A percentile compares a stretch with the other conserved stretches of the same genome.
phyloP scores from a whole-genome alignment of 1,139 yeast species.

The Pichia terricola region DNA sequence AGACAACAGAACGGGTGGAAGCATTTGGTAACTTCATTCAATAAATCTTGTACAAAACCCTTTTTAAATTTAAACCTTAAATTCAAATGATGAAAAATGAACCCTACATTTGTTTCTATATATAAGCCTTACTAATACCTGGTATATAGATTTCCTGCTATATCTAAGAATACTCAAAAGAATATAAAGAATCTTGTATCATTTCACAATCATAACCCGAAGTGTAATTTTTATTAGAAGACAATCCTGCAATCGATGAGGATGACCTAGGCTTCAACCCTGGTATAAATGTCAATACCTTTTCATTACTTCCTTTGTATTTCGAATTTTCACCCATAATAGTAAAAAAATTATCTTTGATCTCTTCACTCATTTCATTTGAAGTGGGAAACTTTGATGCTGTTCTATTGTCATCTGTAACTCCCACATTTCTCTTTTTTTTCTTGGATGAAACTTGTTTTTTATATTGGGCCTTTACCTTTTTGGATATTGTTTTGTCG shows the following conservation, averaged over 20 bases:
- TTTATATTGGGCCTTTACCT: too few species aligned
- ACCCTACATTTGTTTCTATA: background rate
- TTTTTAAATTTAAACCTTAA: constrained; percentile 14
- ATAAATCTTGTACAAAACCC: background rate
- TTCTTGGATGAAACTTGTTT: too few species aligned
- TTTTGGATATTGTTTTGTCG: too few species aligned
- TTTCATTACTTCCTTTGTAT: constrained; percentile 7
- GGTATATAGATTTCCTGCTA: constrained; percentile 8
- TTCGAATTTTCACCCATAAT: too few species aligned
- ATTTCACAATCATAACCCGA: background rate
- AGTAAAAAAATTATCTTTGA: too few species aligned
- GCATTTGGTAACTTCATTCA: constrained; percentile 18
- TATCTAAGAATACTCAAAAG: background rate
- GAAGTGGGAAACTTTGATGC: too few species aligned
- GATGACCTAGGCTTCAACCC: background rate
- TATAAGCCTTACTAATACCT: background rate
- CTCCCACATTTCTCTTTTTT: too few species aligned
- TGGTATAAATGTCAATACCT: constrained; percentile 14
- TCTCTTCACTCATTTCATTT: too few species aligned
- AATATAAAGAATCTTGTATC: background rate
- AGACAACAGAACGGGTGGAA: constrained; percentile 20
- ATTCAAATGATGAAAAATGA: too few species aligned
- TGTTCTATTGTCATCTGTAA: too few species aligned
- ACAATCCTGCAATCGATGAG: too few species aligned
- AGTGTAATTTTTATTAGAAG: too few species aligned